Conservation (phyloP, 192 early-diverging fungal genomes). For the Coemansia sp. region DNA sequence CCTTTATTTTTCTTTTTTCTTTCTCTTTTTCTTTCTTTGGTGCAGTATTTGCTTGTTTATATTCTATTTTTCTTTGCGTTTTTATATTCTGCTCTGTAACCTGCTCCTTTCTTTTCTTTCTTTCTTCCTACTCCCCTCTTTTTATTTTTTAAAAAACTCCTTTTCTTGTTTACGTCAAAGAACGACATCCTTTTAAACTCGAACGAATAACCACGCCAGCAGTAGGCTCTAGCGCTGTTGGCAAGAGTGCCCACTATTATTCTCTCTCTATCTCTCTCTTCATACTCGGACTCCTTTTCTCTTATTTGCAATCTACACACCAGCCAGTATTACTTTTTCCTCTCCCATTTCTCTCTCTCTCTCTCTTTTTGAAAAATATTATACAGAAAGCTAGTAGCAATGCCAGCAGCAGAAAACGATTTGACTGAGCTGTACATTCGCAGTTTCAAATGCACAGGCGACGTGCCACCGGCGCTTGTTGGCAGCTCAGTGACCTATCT, state of each 20-base stretch:
- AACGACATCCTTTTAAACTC: neutral
- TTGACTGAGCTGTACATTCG: slow-evolving; percentile 54
- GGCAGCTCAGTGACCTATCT: slow-evolving; percentile 68
- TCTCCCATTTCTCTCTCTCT: neutral
- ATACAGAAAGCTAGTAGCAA: slow-evolving; percentile 3
- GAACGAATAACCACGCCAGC: neutral
- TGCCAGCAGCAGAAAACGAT: slow-evolving; percentile 48
- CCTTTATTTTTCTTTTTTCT: slow-evolving; percentile 11
- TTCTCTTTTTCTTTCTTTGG: neutral
- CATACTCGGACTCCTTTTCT: neutral
- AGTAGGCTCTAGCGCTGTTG: neutral
- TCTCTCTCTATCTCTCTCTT: neutral
- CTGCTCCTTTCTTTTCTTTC: neutral
- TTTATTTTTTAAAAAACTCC: neutral
- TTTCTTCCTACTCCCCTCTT: neutral
- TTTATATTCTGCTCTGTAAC: neutral
- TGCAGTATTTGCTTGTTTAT: slow-evolving; percentile 2
- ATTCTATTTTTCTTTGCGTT: slow-evolving; percentile 9
- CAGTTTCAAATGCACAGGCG: slow-evolving; percentile 61
- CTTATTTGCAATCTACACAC: slow-evolving; percentile 2
- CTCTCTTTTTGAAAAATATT: slow-evolving; percentile 1
- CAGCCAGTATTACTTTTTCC: too few species aligned
- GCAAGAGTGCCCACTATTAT: neutral
- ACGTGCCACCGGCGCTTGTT: slow-evolving; percentile 72
- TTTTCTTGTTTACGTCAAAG: neutral